Evolutionary conservation across 805 yeast genomes (phyloP), one percentile per base, ranked within the genome.

Genomic region (Nematodospora valgi): DNA sequence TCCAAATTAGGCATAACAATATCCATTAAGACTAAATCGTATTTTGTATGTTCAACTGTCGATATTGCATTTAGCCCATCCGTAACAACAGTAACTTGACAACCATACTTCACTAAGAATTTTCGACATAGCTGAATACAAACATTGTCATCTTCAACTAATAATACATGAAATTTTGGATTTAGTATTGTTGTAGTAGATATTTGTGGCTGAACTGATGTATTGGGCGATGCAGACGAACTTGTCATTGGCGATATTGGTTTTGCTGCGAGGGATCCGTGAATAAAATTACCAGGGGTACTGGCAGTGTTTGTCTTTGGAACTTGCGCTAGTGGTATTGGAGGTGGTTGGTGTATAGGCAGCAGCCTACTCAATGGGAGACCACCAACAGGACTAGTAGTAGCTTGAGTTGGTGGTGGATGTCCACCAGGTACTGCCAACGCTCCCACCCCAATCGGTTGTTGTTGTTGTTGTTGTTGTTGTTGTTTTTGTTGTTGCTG

Each of bases 31-130:
- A 85, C 91, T 39, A 85, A 62, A 58, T 83, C 95, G 50, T 80
- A 85, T 47, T 80, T 75, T 23, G 76, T 75, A 33, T 77, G 76
- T 52, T 82, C 89, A 20, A 84, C 75, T 0, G 80, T 82, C 22
- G 79, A 74, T 28, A 93, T 87, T 3, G 96, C 96, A 23, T 86
- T 80, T 8, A 91, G 62, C 0, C 98, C 99, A 62, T 91, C 97
- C 4, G 87, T 82, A 0, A 86, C 97, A 13, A 88, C 86, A 30
- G 93, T 91, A 4, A 91, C 96, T 10, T 87, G 80, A 56, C 96
- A 89, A 0, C 97, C 97, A 55, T 85, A 87, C 51, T 86, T 85
- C 52, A 78, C 76, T 38, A 93, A 58, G 51, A 93, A 86, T 54
- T 86, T 85, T 7, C 85, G 70, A 48, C 96, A 86, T 7, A 91